Conservation (phyloP, 73 alveolate genomes). For the Durusdinium trenchii region DNA sequence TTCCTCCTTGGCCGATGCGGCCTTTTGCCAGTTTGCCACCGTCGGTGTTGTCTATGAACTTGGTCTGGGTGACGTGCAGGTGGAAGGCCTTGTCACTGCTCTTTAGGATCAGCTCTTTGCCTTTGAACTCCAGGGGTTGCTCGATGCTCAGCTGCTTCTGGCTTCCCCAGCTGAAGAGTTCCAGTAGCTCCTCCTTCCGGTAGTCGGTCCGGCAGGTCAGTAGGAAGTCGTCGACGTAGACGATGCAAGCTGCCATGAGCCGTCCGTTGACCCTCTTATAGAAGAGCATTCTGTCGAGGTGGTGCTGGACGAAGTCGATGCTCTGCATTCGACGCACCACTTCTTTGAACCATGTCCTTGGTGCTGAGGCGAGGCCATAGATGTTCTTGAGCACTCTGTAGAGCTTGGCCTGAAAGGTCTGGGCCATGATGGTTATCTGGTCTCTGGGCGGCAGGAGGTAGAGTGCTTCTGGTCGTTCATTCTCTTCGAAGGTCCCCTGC, state of each 20-base stretch:
- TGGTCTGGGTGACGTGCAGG: constrained; percentile 4
- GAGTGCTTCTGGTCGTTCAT: not conserved
- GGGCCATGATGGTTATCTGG: no score
- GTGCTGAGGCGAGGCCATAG: constrained; percentile 9
- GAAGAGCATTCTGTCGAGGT: not conserved
- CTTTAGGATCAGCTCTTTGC: not conserved
- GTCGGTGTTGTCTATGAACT: not conserved
- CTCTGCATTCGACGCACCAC: not conserved
- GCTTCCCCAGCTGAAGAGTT: not conserved
- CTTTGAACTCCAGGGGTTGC: not conserved
- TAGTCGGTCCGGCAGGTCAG: not conserved
- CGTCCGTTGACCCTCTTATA: not conserved
- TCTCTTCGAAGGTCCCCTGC: not conserved
- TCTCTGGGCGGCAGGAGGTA: not conserved
- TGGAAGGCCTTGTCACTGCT: not conserved
- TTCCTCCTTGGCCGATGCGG: not conserved
- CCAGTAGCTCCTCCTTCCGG: not conserved
- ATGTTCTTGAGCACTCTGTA: not conserved
- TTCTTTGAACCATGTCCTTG: not conserved
- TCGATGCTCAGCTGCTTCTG: not conserved
- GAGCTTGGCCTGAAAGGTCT: not conserved
- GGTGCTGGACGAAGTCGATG: not conserved
- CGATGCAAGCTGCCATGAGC: not conserved
- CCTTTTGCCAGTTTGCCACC: not conserved
- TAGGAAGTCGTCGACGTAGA: constrained; percentile 36